A percentile compares a stretch with the other conserved stretches of the same genome.
phyloP scores from a whole-genome alignment of 441 rosid genomes.

The Populus hybrid region DNA sequence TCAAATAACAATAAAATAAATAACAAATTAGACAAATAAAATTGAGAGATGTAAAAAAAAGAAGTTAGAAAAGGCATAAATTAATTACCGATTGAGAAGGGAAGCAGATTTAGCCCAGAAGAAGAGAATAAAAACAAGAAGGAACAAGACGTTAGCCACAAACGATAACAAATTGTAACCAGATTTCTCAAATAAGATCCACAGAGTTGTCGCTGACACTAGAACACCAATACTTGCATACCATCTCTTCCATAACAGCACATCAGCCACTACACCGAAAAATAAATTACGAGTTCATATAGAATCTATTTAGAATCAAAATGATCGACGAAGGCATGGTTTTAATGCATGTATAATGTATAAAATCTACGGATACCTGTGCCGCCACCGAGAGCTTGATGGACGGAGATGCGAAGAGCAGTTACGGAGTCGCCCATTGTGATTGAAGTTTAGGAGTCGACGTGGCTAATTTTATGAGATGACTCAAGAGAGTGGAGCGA shows the following conservation, averaged over 20 bases:
- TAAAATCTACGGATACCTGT: slow-evolving; percentile 40
- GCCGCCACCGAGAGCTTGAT: slow-evolving; percentile 63
- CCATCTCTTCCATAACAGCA: slow-evolving; percentile 68
- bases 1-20: neutral
- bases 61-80: neutral
- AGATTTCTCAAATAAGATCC: slow-evolving; percentile 71
- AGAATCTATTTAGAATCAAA: slow-evolving; percentile 4
- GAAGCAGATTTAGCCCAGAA: slow-evolving; percentile 96
- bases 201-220: slow-evolving; percentile 48
- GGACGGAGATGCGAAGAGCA: slow-evolving; percentile 45
- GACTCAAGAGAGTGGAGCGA: neutral
- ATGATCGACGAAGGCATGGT: neutral
- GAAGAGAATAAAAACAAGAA: slow-evolving; percentile 67
- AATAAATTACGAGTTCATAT: neutral
- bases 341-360: neutral
- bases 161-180: slow-evolving; percentile 68
- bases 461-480: neutral
- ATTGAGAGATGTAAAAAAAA: neutral
- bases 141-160: slow-evolving; percentile 53
- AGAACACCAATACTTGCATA: slow-evolving; percentile 41
- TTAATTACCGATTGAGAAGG: slow-evolving; percentile 71
- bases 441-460: neutral
- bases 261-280: slow-evolving; percentile 51
- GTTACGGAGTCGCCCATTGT: slow-evolving; percentile 58
- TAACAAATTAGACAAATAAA: neutral